Evolutionary conservation across 23 red algal genomes (phyloP).

Genomic region (Cyanidioschyzon merolae): DNA sequence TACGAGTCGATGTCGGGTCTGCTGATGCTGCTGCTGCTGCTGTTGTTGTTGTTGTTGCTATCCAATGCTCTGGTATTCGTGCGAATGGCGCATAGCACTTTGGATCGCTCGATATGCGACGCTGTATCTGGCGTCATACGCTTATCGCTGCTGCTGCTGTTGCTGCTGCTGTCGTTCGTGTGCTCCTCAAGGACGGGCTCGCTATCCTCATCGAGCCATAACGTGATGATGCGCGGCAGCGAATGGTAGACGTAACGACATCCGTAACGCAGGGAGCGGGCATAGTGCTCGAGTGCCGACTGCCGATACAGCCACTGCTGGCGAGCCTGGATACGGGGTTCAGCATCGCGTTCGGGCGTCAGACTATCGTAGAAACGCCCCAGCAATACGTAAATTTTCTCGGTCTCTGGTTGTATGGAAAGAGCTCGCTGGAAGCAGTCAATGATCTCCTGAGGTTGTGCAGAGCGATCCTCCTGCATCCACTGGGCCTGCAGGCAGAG

Average conservation of each 20-base stretch:
- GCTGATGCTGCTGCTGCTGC: no score
- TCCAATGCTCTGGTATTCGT: no score
- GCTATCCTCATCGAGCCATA: constrained; percentile 68
- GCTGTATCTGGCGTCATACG: no score
- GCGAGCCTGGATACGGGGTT: background rate
- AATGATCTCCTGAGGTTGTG: constrained; percentile 37
- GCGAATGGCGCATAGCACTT: no score
- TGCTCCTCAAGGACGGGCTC: constrained; percentile 16
- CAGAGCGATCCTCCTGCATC: constrained; percentile 34
- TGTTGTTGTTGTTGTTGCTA: no score
- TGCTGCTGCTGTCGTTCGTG: no score
- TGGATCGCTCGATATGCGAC: no score
- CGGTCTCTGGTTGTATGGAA: constrained; percentile 14
- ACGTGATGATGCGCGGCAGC: constrained; percentile 64
- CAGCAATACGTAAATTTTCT: constrained; percentile 60
- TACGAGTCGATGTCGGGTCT: background rate
- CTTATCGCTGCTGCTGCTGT: no score
- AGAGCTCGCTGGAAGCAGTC: constrained; percentile 34
- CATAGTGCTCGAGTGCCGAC: constrained; percentile 43
- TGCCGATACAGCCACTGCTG: constrained; percentile 23
- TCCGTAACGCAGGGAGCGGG: constrained; percentile 40
- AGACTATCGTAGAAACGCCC: constrained; percentile 59
- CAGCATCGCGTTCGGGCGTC: constrained; percentile 16
- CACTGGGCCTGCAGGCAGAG: constrained; percentile 29
- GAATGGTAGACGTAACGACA: constrained; percentile 54